These are phyloP conservation scores for Adansonia gregorii DNA, from an alignment of 441 rosid species.

Conservation along the genomic window DNA sequence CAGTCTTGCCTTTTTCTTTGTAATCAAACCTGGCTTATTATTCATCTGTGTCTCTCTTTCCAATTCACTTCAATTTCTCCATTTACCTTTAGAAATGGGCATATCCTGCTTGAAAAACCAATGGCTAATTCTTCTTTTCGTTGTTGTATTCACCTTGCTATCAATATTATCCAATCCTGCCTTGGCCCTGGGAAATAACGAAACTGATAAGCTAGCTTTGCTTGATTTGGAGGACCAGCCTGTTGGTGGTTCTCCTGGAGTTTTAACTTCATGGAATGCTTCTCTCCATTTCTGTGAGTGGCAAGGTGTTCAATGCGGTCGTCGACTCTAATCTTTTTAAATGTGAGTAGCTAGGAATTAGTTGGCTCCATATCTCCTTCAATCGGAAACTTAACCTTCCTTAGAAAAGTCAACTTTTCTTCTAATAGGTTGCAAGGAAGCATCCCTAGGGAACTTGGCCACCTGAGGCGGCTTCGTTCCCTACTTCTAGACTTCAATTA, in stretches of 20 bases:
- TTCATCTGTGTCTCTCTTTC: too few relatives aligned
- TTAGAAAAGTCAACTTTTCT: background rate
- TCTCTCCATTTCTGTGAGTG: background rate
- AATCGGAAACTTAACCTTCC: conserved; percentile 23
- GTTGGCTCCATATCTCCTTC: background rate
- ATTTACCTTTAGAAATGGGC: background rate
- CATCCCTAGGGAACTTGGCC: background rate
- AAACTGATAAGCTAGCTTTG: background rate
- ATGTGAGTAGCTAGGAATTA: background rate
- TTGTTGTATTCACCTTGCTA: background rate
- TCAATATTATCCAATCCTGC: background rate
- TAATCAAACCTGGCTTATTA: background rate
- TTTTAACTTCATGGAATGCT: background rate
- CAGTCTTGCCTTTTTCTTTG: too few relatives aligned
- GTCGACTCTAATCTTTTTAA: background rate
- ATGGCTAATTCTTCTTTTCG: background rate
- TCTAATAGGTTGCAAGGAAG: background rate
- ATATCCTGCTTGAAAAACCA: background rate
- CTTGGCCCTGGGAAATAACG: background rate
- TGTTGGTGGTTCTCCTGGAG: background rate
- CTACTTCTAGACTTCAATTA: background rate
- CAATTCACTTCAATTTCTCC: background rate
- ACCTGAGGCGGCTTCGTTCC: background rate
- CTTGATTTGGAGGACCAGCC: background rate
- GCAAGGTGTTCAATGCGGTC: conserved; percentile 20